These are phyloP conservation scores for Fusarium sp. DNA, from an alignment of 2,329 filamentous ascomycete species.

Conservation along the genomic window DNA sequence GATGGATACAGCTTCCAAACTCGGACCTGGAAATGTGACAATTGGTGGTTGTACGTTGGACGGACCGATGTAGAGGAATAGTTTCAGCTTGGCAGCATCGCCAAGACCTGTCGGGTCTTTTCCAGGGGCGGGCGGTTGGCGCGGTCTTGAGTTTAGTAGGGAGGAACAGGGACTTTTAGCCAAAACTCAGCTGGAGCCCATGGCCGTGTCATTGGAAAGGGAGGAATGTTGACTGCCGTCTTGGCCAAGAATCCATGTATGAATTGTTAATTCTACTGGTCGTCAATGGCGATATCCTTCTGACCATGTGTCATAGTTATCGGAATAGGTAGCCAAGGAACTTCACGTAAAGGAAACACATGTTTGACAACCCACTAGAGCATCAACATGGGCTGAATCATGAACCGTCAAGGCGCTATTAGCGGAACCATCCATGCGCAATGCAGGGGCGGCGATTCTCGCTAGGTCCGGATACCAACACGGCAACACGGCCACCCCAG, in stretches of 20 bases:
- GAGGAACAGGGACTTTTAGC: not conserved
- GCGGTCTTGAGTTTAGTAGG: not conserved
- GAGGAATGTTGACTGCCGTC: not conserved
- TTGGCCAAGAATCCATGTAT: not conserved
- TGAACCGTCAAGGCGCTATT: not conserved
- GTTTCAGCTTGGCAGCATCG: not conserved
- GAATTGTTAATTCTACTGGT: not conserved
- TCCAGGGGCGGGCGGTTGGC: not conserved
- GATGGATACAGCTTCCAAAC: constrained; percentile 1
- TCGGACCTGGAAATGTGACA: not conserved
- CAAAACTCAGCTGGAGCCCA: not conserved
- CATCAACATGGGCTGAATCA: constrained; percentile 2
- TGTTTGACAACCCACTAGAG: not conserved
- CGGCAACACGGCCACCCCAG: not conserved
- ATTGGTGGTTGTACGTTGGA: not conserved
- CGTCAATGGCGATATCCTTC: not conserved
- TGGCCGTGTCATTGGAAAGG: not conserved
- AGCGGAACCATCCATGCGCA: constrained; percentile 11
- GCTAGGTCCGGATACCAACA: not conserved
- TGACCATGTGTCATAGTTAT: not conserved
- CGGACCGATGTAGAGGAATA: not conserved
- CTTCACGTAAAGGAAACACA: not conserved
- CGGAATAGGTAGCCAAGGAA: no score
- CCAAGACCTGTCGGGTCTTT: not conserved
- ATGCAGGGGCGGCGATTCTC: constrained; percentile 6